Evolutionary conservation across 1,284 basidiomycete genomes (phyloP).

Genomic region (Marasmius sp.): DNA sequence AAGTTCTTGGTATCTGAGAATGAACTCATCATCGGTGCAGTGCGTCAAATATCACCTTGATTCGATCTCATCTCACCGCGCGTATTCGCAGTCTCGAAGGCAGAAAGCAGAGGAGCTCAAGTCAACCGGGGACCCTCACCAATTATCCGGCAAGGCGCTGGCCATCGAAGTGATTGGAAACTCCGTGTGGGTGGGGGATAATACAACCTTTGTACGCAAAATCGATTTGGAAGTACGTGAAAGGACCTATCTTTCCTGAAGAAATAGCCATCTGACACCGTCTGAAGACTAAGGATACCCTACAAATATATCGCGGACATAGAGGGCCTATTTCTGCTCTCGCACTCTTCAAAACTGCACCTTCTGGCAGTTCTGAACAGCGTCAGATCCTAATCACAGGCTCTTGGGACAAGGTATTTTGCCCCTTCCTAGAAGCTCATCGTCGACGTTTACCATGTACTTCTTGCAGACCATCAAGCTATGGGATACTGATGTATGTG

Average conservation of each 20-base stretch:
- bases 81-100: constrained; percentile 53
- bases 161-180: constrained; percentile 64
- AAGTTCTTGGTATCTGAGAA: constrained; percentile 62
- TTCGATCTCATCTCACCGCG: constrained; percentile 4
- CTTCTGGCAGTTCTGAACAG: constrained; percentile 38
- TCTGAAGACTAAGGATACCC: constrained; percentile 56
- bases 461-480: constrained; percentile 70
- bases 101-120: constrained; percentile 74
- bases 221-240: constrained; percentile 70
- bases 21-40: constrained; percentile 69
- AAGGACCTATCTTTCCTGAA: background rate
- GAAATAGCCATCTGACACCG: constrained; percentile 7
- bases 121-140: constrained; percentile 74
- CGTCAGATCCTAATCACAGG: constrained; percentile 71
- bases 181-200: constrained; percentile 85
- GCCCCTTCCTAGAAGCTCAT: background rate
- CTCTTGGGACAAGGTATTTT: constrained; percentile 83
- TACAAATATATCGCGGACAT: constrained; percentile 79
- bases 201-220: constrained; percentile 71
- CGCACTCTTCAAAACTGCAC: constrained; percentile 44
- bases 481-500: constrained; percentile 74
- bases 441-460: background rate
- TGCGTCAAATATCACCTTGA: constrained; percentile 29
- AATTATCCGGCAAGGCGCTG: constrained; percentile 74
- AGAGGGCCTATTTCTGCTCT: constrained; percentile 84